Evolutionary conservation across 2,329 filamentous ascomycete species (phyloP).

Genomic region (Paraphaeosphaeria minitans): DNA sequence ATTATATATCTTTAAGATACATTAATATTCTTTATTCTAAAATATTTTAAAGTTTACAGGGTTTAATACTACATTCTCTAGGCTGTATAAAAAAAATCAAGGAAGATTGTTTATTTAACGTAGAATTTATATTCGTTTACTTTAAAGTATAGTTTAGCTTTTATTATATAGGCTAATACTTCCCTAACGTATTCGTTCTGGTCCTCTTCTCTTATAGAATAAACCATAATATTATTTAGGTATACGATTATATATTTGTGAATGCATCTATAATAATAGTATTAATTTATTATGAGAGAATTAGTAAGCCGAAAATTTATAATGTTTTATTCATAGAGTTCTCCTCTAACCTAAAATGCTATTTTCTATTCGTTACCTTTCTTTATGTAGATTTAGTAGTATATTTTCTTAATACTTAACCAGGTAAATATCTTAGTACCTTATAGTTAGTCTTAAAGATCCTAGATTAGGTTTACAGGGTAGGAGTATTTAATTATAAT

Average conservation of each 20-base stretch:
- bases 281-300: conserved; percentile 22
- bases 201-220: neutral
- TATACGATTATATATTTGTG: too few species aligned
- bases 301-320: conserved; percentile 23
- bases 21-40: too few species aligned
- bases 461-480: neutral
- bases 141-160: conserved; percentile 2
- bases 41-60: too few species aligned
- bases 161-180: neutral
- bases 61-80: too few species aligned
- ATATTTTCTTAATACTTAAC: neutral
- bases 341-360: conserved; percentile 14
- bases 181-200: neutral
- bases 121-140: conserved; percentile 4
- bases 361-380: conserved; percentile 11
- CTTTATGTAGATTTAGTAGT: conserved; percentile 3
- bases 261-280: neutral
- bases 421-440: neutral
- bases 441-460: neutral
- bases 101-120: neutral
- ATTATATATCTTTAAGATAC: too few species aligned
- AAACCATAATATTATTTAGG: too few species aligned
- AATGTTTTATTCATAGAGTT: conserved; percentile 19
- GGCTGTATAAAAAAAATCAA: too few species aligned
- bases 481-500: neutral